These are phyloP conservation scores for Xenosphaeropsis pyriputrescens DNA, from an alignment of 2,329 filamentous ascomycete species.

Conservation along the genomic window DNA sequence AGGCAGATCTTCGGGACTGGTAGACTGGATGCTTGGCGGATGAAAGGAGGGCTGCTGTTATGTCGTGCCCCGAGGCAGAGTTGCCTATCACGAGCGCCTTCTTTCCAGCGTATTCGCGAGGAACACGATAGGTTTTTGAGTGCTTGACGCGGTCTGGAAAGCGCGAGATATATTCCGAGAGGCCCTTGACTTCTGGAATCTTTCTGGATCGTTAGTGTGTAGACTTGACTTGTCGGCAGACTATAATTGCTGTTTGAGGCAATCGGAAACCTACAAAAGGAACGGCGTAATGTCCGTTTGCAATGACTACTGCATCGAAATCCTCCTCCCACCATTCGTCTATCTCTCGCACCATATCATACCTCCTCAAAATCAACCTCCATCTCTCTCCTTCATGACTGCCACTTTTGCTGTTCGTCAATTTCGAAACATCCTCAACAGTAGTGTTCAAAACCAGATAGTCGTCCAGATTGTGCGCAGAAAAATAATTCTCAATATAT, in stretches of 20 bases:
- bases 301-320: constrained; percentile 58
- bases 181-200: constrained; percentile 44
- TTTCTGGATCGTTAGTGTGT: background rate
- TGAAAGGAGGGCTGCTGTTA: too few species aligned
- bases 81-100: too few species aligned
- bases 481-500: constrained; percentile 40
- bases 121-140: too few species aligned
- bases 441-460: constrained; percentile 30
- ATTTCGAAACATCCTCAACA: constrained; percentile 29
- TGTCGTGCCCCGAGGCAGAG: too few species aligned
- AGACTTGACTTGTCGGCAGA: background rate
- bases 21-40: too few species aligned
- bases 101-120: too few species aligned
- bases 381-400: too few species aligned
- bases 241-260: too few species aligned
- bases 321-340: constrained; percentile 39
- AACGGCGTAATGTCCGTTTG: constrained; percentile 59
- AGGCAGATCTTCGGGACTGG: constrained; percentile 30
- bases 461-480: constrained; percentile 20
- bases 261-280: constrained; percentile 39
- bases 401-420: constrained; percentile 15
- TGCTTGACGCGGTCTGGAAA: constrained; percentile 41
- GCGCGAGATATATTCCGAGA: constrained; percentile 38
- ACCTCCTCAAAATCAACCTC: constrained; percentile 30
- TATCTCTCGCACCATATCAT: constrained; percentile 25